phyloP scores from a whole-genome alignment of 352 stramenopile genomes.

The Nothophytophthora sp. region DNA sequence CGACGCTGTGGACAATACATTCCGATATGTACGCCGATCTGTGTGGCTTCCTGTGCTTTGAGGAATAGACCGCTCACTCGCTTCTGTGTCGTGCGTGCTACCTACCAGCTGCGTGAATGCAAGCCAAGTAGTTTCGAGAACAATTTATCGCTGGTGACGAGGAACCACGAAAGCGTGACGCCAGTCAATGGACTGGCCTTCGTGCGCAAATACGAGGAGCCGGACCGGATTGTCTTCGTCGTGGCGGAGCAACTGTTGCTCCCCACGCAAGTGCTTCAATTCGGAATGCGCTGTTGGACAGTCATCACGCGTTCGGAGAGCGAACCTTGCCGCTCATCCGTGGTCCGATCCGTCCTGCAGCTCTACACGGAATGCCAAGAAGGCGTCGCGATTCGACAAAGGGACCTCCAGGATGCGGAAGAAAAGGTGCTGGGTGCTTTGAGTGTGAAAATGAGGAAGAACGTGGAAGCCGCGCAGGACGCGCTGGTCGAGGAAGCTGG shows the following conservation, averaged over 20 bases:
- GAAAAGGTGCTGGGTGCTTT: conserved; percentile 7
- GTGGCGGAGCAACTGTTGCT: conserved; percentile 14
- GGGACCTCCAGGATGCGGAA: conserved; percentile 1
- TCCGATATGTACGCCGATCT: conserved; percentile 24
- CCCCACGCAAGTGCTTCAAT: conserved; percentile 11
- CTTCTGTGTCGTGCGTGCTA: no score
- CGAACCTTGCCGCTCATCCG: background rate
- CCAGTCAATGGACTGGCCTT: conserved; percentile 21
- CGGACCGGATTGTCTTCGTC: conserved; percentile 21
- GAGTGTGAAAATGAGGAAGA: conserved; percentile 1
- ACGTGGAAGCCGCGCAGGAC: conserved; percentile 3
- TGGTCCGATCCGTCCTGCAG: conserved; percentile 12
- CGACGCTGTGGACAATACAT: conserved; percentile 21
- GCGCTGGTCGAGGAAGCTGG: conserved; percentile 3
- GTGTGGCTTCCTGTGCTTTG: background rate
- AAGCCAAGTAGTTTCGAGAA: conserved; percentile 21
- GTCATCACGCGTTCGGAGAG: conserved; percentile 9
- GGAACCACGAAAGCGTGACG: background rate
- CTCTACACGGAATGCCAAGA: conserved; percentile 1
- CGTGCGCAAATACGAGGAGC: conserved; percentile 28
- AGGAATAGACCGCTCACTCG: background rate
- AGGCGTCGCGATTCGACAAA: background rate
- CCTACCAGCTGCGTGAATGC: conserved; percentile 14
- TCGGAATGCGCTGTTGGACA: conserved; percentile 22
- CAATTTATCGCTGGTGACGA: conserved; percentile 17